phyloP scores from a whole-genome alignment of 768 basidiomycete species.

The Pisolithus orientalis region DNA sequence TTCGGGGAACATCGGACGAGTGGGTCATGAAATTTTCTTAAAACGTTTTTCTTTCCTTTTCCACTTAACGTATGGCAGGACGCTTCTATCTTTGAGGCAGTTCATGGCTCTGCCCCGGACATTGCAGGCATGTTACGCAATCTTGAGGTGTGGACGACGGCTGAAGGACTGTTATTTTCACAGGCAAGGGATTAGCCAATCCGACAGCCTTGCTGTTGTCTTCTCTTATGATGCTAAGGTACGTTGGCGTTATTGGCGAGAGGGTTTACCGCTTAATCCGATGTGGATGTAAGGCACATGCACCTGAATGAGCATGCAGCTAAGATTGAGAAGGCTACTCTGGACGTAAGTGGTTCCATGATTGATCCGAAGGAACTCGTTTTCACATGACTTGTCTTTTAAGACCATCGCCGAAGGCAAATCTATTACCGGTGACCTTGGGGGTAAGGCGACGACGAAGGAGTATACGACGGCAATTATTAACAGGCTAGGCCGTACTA shows the following conservation, averaged over 20 bases:
- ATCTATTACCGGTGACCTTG: slow-evolving; percentile 90
- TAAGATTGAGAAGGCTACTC: slow-evolving; percentile 88
- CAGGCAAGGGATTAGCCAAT: slow-evolving; percentile 91
- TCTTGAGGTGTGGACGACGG: neutral
- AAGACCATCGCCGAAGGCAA: slow-evolving; percentile 98
- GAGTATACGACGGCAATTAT: slow-evolving; percentile 91
- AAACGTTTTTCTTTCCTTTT: slow-evolving; percentile 13
- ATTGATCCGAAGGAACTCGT: neutral
- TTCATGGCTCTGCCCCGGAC: slow-evolving; percentile 99
- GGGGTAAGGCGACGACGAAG: slow-evolving; percentile 84
- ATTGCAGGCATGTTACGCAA: slow-evolving; percentile 66
- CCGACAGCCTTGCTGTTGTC: slow-evolving; percentile 97
- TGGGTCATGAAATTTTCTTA: slow-evolving; percentile 31
- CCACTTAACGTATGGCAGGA: slow-evolving; percentile 46
- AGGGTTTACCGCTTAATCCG: slow-evolving; percentile 14
- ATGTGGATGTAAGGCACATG: slow-evolving; percentile 70
- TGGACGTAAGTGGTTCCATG: slow-evolving; percentile 55
- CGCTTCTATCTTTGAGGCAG: slow-evolving; percentile 99
- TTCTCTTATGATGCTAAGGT: slow-evolving; percentile 97
- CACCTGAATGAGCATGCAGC: slow-evolving; percentile 73
- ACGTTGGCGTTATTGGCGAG: slow-evolving; percentile 20
- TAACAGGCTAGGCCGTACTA: slow-evolving; percentile 46
- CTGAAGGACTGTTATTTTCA: slow-evolving; percentile 7
- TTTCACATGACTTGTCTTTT: slow-evolving; percentile 6
- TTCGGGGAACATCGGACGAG: slow-evolving; percentile 94